phyloP scores from a whole-genome alignment of 768 basidiomycete species.

The Panellus pusillus region DNA sequence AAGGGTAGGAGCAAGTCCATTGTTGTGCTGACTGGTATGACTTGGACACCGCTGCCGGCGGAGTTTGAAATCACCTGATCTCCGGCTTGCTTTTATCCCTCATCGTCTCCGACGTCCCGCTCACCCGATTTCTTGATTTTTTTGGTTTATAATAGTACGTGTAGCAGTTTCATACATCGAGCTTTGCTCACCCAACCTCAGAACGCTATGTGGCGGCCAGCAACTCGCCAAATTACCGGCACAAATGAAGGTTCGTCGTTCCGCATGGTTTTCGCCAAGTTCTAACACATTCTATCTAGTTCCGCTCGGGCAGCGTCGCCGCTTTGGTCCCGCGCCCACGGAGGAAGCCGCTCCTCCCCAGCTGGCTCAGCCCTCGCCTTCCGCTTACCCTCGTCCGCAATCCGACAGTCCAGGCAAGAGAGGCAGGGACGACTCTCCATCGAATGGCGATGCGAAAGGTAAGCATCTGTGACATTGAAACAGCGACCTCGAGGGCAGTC shows the following conservation, averaged over 20 bases:
- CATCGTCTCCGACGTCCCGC: constrained; percentile 26
- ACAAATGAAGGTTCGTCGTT: constrained; percentile 84
- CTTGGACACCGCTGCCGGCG: constrained; percentile 11
- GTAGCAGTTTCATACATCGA: too few species aligned
- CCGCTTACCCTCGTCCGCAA: constrained; percentile 73
- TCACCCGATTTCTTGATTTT: constrained; percentile 24
- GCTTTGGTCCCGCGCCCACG: constrained; percentile 85
- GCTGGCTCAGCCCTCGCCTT: constrained; percentile 84
- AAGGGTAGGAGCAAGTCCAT: too few species aligned
- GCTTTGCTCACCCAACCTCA: constrained; percentile 26
- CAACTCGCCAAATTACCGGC: constrained; percentile 86
- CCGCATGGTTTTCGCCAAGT: constrained; percentile 5
- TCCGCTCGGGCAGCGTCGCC: constrained; percentile 83
- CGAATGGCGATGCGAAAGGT: constrained; percentile 68
- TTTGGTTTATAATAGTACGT: constrained; percentile 20
- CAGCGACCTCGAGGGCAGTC: constrained; percentile 39
- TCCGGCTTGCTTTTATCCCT: constrained; percentile 29
- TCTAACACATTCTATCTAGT: constrained; percentile 40
- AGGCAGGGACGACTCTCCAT: constrained; percentile 68
- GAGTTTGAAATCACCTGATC: constrained; percentile 6
- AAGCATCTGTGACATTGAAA: constrained; percentile 45
- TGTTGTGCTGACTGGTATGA: neutral
- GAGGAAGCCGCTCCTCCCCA: constrained; percentile 84
- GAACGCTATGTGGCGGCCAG: constrained; percentile 79
- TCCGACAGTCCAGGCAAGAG: constrained; percentile 58